Evolutionary conservation across 371 early-diverging fungal species (phyloP).

Genomic region (Rhizopus microsporus): DNA sequence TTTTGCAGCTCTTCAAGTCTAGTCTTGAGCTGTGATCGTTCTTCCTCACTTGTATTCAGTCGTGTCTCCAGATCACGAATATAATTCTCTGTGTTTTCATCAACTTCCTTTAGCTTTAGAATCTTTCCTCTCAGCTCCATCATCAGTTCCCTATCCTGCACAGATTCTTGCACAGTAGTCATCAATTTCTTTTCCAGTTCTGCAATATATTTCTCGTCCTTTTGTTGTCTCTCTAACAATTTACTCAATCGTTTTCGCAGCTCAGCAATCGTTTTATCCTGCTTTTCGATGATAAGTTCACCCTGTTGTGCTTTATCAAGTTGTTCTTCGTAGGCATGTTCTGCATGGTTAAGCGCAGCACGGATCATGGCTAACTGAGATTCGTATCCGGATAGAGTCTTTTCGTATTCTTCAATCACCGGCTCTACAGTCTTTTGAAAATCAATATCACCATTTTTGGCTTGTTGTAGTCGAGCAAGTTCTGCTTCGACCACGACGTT

Average conservation of each 20-base stretch:
- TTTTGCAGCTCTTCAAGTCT: slow-evolving; percentile 30
- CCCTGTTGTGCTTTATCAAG: slow-evolving; percentile 41
- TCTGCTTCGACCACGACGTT: slow-evolving; percentile 40
- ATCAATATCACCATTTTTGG: slow-evolving; percentile 22
- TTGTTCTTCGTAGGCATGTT: slow-evolving; percentile 54
- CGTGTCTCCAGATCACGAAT: slow-evolving; percentile 49
- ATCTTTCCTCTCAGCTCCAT: slow-evolving; percentile 41
- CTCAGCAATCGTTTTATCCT: slow-evolving; percentile 38
- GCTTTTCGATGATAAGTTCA: slow-evolving; percentile 35
- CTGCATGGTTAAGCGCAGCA: slow-evolving; percentile 56
- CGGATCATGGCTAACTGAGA: slow-evolving; percentile 56
- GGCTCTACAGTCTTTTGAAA: slow-evolving; percentile 70
- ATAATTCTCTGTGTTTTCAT: slow-evolving; percentile 51
- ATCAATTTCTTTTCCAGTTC: slow-evolving; percentile 49
- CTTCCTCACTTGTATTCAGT: slow-evolving; percentile 36
- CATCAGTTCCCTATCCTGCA: slow-evolving; percentile 41
- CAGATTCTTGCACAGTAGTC: slow-evolving; percentile 37
- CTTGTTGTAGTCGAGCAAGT: slow-evolving; percentile 21
- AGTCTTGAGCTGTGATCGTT: slow-evolving; percentile 24
- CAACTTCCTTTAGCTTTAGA: slow-evolving; percentile 44
- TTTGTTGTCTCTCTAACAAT: slow-evolving; percentile 38
- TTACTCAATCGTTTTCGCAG: slow-evolving; percentile 29
- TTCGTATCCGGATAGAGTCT: slow-evolving; percentile 60
- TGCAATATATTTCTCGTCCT: slow-evolving; percentile 43
- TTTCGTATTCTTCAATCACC: slow-evolving; percentile 73